Conservation (phyloP, 2,329 filamentous ascomycete genomes). For the Colletotrichum incanum region DNA sequence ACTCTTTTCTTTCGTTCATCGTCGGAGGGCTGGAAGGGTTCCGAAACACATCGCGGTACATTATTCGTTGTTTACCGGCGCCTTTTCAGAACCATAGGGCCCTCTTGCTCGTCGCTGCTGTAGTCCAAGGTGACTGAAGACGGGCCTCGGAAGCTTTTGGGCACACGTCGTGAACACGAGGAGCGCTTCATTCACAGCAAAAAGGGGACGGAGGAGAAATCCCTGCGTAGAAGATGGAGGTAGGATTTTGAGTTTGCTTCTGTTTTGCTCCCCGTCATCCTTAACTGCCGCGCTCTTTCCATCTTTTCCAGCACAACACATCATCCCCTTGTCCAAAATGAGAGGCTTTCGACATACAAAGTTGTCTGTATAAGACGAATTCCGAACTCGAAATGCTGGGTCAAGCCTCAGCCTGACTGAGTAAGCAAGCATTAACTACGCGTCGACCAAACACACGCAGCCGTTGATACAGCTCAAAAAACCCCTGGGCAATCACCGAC, state of each 20-base stretch:
- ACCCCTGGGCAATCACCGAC: not conserved
- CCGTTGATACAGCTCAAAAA: not conserved
- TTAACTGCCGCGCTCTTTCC: not conserved
- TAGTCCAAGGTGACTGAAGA: slow-evolving; percentile 3
- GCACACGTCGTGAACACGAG: not conserved
- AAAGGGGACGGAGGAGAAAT: not conserved
- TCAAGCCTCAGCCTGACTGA: not conserved
- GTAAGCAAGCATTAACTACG: not conserved
- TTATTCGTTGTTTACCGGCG: not conserved
- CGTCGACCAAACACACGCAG: not conserved
- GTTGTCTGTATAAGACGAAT: not conserved
- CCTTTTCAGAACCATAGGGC: not conserved
- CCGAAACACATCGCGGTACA: not conserved
- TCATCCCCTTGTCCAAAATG: not conserved
- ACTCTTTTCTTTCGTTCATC: not conserved
- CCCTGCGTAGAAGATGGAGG: slow-evolving; percentile 34
- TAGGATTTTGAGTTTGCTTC: slow-evolving; percentile 19
- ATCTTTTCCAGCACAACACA: not conserved
- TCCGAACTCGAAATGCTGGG: not conserved
- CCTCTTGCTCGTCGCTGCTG: slow-evolving; percentile 4
- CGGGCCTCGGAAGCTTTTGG: slow-evolving; percentile 8
- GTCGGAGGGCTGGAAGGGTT: not conserved
- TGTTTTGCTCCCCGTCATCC: not conserved
- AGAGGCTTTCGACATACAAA: not conserved
- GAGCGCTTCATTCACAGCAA: not conserved